Evolutionary conservation across 768 basidiomycete genomes (phyloP), one percentile per base, ranked within the genome.

Genomic region (Rhizopogon vulgaris): DNA sequence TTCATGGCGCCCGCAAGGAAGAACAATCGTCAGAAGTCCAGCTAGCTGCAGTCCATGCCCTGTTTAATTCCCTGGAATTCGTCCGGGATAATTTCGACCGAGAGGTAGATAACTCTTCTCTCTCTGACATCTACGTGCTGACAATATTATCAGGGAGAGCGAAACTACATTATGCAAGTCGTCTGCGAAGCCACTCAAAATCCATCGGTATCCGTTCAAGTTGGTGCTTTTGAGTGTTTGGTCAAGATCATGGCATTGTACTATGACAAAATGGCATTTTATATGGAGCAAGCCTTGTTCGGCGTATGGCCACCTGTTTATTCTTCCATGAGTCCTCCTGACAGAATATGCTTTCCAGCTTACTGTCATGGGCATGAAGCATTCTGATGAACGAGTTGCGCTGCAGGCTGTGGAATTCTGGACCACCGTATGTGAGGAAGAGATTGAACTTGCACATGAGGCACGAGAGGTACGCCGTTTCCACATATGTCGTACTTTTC

Each of bases 151-250:
- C 63, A 98, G 93, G 96, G 96, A 59, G 96, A 99, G 70, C 84
- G 96, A 43, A 99, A 98, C 72, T 98, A 96, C 73, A 98, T 99
- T 70, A 99, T 99, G 96, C 96, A 99, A 74, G 94, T 98, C 39
- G 90, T 98, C 15, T 99, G 96, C 66, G 96, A 98, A 65, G 95
- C 95, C 0, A 98, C 96, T 0, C 96, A 98, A 68, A 94, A 85
- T 60, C 54, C 78, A 1, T 70, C 83, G 2, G 82, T 87, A 3
- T 69, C 78, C 34, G 94, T 98, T 34, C 95, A 98, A 73, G 88
- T 96, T n/a, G 91, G 85, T 28, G 87, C 96, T 4, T 99, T 96
- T 62, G 94, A 96, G 66, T 93, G 90, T 70, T 75, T 99, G 12
- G 95, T 98, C 28, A 82, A 85, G 62, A 96, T 97, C 64, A 98